Evolutionary conservation across 306 rosid genomes (phyloP).

Genomic region (Cicer arietinum): DNA sequence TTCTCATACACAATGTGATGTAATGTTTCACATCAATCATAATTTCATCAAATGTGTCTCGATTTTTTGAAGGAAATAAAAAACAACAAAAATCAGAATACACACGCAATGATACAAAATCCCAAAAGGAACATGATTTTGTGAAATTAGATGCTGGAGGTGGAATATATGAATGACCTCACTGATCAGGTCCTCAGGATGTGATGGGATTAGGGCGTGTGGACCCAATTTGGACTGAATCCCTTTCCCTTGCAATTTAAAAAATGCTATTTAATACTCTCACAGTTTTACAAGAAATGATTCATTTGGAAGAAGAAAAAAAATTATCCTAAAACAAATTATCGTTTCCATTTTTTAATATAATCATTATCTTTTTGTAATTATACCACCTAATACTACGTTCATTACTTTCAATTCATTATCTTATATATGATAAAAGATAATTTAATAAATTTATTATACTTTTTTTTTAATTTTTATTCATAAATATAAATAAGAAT

Average conservation of each 20-base stretch:
- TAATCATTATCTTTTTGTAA: too few species aligned
- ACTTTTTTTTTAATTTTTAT: too few species aligned
- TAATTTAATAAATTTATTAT: too few species aligned
- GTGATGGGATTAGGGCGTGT: not conserved
- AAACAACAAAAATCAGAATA: constrained; percentile 6
- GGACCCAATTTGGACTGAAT: not conserved
- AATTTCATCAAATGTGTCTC: not conserved
- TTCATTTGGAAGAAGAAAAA: too few species aligned
- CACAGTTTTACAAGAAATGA: too few species aligned
- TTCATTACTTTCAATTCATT: too few species aligned
- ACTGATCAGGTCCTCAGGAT: not conserved
- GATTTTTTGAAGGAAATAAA: not conserved
- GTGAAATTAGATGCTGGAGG: constrained; percentile 28
- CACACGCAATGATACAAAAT: not conserved
- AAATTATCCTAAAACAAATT: too few species aligned
- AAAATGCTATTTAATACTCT: not conserved
- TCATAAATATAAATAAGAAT: too few species aligned
- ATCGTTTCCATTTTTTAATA: too few species aligned
- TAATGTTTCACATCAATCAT: not conserved
- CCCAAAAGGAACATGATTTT: not conserved
- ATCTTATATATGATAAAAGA: too few species aligned
- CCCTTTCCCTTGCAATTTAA: not conserved
- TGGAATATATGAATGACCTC: constrained; percentile 30
- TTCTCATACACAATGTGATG: not conserved
- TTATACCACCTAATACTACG: too few species aligned